Evolutionary conservation across 192 early-diverging fungal genomes (phyloP).

Genomic region (Umbelopsis sp.): DNA sequence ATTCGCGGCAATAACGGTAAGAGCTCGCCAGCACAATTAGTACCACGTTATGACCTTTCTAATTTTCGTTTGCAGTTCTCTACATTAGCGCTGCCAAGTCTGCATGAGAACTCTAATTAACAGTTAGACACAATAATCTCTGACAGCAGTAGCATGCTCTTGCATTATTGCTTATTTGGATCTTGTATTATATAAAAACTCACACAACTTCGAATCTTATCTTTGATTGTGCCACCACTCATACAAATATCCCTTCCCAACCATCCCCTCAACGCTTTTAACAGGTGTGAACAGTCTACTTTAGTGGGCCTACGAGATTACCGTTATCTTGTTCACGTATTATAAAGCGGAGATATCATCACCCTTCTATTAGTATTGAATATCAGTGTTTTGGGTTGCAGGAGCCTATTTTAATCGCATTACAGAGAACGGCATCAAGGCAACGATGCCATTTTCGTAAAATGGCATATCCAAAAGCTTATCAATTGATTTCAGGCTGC

Average conservation of each 20-base stretch:
- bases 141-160: background rate
- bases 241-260: background rate
- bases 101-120: background rate
- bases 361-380: background rate
- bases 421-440: too few species aligned
- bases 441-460: too few species aligned
- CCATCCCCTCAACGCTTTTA: slow-evolving; percentile 15
- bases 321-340: slow-evolving; percentile 33
- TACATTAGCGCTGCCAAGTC: slow-evolving; percentile 62
- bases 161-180: slow-evolving; percentile 1
- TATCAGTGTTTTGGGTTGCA: too few species aligned
- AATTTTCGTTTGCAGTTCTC: slow-evolving; percentile 44
- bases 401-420: too few species aligned
- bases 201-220: background rate
- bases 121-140: too few species aligned
- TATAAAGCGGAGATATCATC: slow-evolving; percentile 34
- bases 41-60: background rate
- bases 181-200: slow-evolving; percentile 16
- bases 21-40: background rate
- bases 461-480: too few species aligned
- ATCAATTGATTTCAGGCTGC: too few species aligned
- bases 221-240: background rate
- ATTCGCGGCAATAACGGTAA: slow-evolving; percentile 97
- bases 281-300: slow-evolving; percentile 35
- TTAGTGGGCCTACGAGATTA: slow-evolving; percentile 6